A percentile compares a stretch with the other conserved stretches of the same genome.
phyloP scores from a whole-genome alignment of 1,284 basidiomycete species.

The Moniliella sp. region DNA sequence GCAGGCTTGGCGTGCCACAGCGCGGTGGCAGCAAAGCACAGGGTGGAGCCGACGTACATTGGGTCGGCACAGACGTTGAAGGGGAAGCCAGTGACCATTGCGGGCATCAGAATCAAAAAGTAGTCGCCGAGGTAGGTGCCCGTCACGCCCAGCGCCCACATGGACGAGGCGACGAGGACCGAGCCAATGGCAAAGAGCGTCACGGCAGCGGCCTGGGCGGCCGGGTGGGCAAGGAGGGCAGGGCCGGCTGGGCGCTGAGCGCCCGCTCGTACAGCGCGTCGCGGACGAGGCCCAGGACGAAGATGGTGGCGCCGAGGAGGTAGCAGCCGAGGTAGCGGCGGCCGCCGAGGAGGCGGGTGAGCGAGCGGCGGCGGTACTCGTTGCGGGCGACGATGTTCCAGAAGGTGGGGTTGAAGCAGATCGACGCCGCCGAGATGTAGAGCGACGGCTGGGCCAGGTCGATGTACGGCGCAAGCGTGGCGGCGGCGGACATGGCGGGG shows the following conservation, averaged over 20 bases:
- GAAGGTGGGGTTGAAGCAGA: conserved; percentile 36
- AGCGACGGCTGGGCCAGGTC: conserved; percentile 17
- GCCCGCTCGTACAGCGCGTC: conserved; percentile 63
- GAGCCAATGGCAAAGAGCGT: conserved; percentile 44
- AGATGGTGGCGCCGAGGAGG: conserved; percentile 70
- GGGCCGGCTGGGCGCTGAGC: conserved; percentile 48
- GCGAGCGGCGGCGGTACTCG: conserved; percentile 31
- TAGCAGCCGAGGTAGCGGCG: conserved; percentile 53
- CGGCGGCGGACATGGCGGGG: too few relatives aligned
- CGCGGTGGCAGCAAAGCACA: conserved; percentile 27
- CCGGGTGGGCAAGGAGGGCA: conserved; percentile 40
- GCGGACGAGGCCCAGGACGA: conserved; percentile 59
- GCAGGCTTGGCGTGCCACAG: conserved; percentile 29
- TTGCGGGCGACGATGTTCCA: conserved; percentile 89
- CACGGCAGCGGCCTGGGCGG: conserved; percentile 45
- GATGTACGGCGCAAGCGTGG: too few relatives aligned
- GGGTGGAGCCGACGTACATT: conserved; percentile 49
- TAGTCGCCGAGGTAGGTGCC: conserved; percentile 69
- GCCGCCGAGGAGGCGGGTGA: conserved; percentile 23
- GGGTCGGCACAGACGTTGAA: conserved; percentile 82
- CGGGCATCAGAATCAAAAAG: conserved; percentile 92
- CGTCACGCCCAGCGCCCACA: conserved; percentile 73
- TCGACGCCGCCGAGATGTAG: conserved; percentile 11
- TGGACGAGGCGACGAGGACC: conserved; percentile 53
- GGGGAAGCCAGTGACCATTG: conserved; percentile 56